Conservation (phyloP, 1,139 yeast genomes). For the Candida neerlandica region DNA sequence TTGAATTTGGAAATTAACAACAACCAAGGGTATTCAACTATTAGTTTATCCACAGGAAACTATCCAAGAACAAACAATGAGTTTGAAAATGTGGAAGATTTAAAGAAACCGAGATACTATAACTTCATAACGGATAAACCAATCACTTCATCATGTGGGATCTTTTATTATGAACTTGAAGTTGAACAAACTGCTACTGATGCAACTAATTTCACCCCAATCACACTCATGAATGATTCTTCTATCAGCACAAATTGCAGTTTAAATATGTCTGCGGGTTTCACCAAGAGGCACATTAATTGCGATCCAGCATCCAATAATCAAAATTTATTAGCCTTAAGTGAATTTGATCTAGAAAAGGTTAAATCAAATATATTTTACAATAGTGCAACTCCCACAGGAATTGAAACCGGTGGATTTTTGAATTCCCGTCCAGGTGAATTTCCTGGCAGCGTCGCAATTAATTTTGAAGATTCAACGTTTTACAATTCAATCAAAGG, state of each 20-base stretch:
- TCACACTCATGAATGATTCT: constrained; percentile 37
- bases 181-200: constrained; percentile 33
- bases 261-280: constrained; percentile 40
- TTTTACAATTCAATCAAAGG: constrained; percentile 43
- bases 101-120: constrained; percentile 22
- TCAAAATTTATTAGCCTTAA: constrained; percentile 9
- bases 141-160: constrained; percentile 33
- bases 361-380: constrained; percentile 30
- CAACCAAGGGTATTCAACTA: constrained; percentile 33
- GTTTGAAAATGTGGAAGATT: constrained; percentile 10
- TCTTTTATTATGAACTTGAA: constrained; percentile 43
- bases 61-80: constrained; percentile 2
- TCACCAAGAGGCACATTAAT: constrained; percentile 31
- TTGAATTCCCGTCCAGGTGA: constrained; percentile 40
- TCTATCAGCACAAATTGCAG: constrained; percentile 38
- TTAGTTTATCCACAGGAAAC: constrained; percentile 23
- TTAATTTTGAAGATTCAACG: constrained; percentile 44
- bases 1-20: constrained; percentile 28
- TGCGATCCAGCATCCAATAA: constrained; percentile 19
- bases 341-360: constrained; percentile 31
- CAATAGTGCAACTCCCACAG: constrained; percentile 19
- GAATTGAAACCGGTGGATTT: constrained; percentile 22
- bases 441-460: constrained; percentile 45
- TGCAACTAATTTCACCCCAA: constrained; percentile 34
- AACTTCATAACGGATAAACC: constrained; percentile 42